Evolutionary conservation across 176 grass and related monocot genomes (phyloP).

Genomic region (Musa schizocarpa): DNA sequence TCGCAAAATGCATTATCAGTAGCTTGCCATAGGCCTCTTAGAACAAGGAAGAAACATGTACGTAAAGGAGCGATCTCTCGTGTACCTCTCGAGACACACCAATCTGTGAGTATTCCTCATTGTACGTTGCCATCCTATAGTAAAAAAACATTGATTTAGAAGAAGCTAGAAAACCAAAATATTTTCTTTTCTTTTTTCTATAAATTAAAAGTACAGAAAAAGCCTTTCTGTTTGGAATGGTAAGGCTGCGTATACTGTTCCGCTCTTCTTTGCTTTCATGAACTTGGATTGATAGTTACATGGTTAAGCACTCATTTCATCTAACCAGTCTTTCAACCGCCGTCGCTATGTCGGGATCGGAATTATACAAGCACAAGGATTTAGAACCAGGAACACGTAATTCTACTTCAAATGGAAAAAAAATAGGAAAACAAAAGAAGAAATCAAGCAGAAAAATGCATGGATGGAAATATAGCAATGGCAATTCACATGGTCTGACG

Average conservation of each 20-base stretch:
- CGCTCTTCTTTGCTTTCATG: neutral
- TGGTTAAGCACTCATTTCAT: neutral
- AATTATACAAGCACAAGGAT: too few relatives aligned
- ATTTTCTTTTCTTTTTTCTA: neutral
- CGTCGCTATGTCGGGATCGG: neutral
- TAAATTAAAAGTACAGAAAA: neutral
- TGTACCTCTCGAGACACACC: conserved; percentile 61
- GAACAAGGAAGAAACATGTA: neutral
- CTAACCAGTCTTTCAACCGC: neutral
- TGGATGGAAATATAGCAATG: neutral
- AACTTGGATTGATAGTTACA: neutral
- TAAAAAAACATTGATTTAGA: neutral
- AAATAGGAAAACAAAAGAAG: neutral
- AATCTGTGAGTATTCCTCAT: conserved; percentile 51
- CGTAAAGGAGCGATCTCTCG: neutral
- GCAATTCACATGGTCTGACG: neutral
- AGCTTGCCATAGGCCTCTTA: neutral
- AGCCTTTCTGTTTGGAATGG: neutral
- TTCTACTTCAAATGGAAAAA: neutral
- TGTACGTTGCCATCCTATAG: conserved; percentile 37
- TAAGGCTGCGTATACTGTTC: neutral
- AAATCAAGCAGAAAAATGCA: neutral
- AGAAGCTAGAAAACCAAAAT: neutral
- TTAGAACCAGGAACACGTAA: neutral
- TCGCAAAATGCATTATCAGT: neutral